Base-by-base conservation (phyloP, 176 grass and related monocot genomes). In the Alopecurus myosuroides region DNA sequence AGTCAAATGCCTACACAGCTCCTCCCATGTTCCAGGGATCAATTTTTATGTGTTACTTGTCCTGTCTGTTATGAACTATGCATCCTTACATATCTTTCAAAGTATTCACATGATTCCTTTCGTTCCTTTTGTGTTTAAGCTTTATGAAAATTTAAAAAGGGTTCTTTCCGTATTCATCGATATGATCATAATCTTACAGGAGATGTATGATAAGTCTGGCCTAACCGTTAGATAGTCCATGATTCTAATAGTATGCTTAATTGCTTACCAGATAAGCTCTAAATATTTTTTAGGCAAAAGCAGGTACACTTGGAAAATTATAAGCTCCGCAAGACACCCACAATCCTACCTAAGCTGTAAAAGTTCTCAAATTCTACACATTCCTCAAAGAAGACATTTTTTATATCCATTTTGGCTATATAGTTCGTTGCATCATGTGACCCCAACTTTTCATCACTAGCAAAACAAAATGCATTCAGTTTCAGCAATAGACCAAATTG, bases 401-500 rank as follows among this genome's bases (percentile, higher is more conserved):
- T 13, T 7, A 50, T 57, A 14, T 7, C 11, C 40, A 72, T 78
- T 78, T 79, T 53, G n/a, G 45, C 18, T 67, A 45, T 39, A 11
- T 58, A 58, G 35, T 9, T 45, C 28, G 42, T 44, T 45, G 23
- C 40, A 26, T 45, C 11, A 48, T 77, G 19, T 28, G 26, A 44
- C 26, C 6, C 50, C 3, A 41, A 62, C 30, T 29, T 19, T 81
- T 52, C 52, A 6, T 20, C 56, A 57, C 70, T 65, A 52, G 42
- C 22, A 40, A 79, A 71, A 50, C 22, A 80, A 84, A 13, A 84
- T 74, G n/a, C 29, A 48, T 48, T 70, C 39, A 44, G 39, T 77
- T 79, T 74, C 70, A 88, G 8, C 45, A 45, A 56, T 14, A 18
- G n/a, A n/a, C n/a, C n/a, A n/a, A n/a, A n/a, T n/a, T n/a, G 3